phyloP scores from a whole-genome alignment of 768 basidiomycete genomes.

The Suillus subalutaceus region DNA sequence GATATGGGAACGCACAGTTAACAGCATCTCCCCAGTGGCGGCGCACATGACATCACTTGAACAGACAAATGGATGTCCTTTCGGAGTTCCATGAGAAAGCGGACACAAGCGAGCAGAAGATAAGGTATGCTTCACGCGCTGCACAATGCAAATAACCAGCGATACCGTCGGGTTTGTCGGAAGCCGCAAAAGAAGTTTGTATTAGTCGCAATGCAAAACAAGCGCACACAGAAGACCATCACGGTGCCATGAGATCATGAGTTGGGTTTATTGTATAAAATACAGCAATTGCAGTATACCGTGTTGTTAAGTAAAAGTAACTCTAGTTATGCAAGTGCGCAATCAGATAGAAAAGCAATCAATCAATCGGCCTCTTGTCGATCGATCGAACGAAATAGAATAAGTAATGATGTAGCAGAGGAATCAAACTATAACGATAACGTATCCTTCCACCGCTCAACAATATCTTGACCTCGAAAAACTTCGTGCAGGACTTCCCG shows the following conservation, averaged over 20 bases:
- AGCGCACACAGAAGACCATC: too few species aligned
- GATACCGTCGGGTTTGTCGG: neutral
- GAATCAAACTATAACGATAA: conserved; percentile 31
- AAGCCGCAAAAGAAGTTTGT: too few species aligned
- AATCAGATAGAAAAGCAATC: neutral
- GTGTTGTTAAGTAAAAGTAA: neutral
- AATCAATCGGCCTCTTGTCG: neutral
- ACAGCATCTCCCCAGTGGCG: neutral
- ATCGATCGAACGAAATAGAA: conserved; percentile 10
- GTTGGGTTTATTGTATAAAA: conserved; percentile 11
- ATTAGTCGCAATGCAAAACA: too few species aligned
- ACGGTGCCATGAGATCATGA: conserved; percentile 7
- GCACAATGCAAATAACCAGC: neutral
- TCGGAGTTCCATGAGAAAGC: conserved; percentile 5
- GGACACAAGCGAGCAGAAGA: neutral
- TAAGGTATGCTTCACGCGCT: neutral
- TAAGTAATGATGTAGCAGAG: conserved; percentile 9
- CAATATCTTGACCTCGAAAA: conserved; percentile 64
- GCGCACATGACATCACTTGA: conserved; percentile 3
- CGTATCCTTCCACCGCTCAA: conserved; percentile 71
- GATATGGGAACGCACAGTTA: neutral
- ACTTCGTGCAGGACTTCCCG: conserved; percentile 88
- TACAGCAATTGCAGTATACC: conserved; percentile 8
- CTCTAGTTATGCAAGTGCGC: conserved; percentile 15
- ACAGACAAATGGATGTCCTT: neutral